Base-by-base conservation (phyloP, 306 rosid species). In the Quercus agrifolia region DNA sequence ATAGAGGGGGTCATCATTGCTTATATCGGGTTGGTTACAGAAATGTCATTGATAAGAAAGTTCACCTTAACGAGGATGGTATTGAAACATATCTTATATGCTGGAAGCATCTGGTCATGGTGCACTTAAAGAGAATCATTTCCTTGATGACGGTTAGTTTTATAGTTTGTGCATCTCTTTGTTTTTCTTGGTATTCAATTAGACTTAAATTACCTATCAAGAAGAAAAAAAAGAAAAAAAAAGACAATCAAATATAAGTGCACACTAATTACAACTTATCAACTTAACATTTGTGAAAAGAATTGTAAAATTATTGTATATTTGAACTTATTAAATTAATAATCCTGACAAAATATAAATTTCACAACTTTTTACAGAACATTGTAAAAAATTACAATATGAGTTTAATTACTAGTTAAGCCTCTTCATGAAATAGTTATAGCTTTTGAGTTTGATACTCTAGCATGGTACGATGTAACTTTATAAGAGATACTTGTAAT, bases 41-140 rank as follows among this genome's bases (percentile, higher is more conserved):
- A 1, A 94, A 94, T 77, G 99, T 94, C 17, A 92, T 92, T 52
- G 99, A 92, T 25, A 92, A 92, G 83, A 97, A 97, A 57, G 88
- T 81, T 54, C 93, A 85, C n/a, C 91, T 94, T 1, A 90, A 92
- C 18, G 28, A 38, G 5, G 95, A 87, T 2, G 97, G 97, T 15
- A 77, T 92, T 74, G 93, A 92, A 74, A 71, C 99, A 2, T 93
- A 87, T 83, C 91, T 92, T 19, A 91, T 19, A 92, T 90, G 97
- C 91, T 94, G 92, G 97, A 94, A 81, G 90, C 99, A 0, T 92
- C 97, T 6, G 97, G 99, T 13, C 97, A 91, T 49, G 97, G 99
- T 58, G 97, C 99, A 73, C 90, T 94, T 12, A 91, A 84, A 80
- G 99, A 94, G 84, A 94, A 94, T 14, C 86, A 89, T 84, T 92